Percentiles rank a stretch among this genome's conserved stretches.
Evolutionary conservation across 1,284 basidiomycete species (phyloP).

Genomic region (Trichosporon sp.): DNA sequence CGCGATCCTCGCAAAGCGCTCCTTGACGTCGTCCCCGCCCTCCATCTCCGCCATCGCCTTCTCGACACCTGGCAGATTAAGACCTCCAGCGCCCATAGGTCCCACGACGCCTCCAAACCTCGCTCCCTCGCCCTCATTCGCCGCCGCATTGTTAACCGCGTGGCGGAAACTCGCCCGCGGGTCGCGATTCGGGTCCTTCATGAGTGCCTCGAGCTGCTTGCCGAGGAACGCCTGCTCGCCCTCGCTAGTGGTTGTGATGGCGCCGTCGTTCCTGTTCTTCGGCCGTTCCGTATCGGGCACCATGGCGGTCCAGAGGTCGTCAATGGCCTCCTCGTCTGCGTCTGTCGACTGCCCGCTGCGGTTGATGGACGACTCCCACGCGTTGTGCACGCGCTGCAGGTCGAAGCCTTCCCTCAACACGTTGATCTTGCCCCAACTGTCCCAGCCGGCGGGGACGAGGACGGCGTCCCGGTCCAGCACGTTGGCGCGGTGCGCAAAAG

Average conservation of each 20-base stretch:
- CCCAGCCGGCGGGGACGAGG: constrained; percentile 93
- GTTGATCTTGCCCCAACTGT: constrained; percentile 93
- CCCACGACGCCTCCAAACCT: constrained; percentile 70
- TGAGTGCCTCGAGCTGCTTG: constrained; percentile 83
- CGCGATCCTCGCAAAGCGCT: constrained; percentile 47
- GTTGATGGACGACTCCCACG: constrained; percentile 66
- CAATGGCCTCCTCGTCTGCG: constrained; percentile 43
- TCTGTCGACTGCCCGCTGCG: constrained; percentile 51
- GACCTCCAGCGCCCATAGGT: constrained; percentile 78
- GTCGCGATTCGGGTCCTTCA: constrained; percentile 82
- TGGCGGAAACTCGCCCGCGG: constrained; percentile 82
- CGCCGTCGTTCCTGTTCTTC: constrained; percentile 23
- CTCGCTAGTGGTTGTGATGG: constrained; percentile 48
- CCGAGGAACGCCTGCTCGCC: constrained; percentile 84
- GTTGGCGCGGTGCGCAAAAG: constrained; percentile 83
- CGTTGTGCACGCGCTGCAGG: constrained; percentile 73
- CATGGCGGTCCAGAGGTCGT: constrained; percentile 54
- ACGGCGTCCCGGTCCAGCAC: constrained; percentile 89
- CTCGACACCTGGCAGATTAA: constrained; percentile 81
- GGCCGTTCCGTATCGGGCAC: constrained; percentile 51
- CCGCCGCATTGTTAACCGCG: constrained; percentile 60
- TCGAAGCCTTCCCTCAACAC: constrained; percentile 91
- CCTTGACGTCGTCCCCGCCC: constrained; percentile 54
- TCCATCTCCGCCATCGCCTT: constrained; percentile 84
- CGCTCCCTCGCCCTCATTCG: constrained; percentile 14